These are phyloP conservation scores for Triticum aestivum DNA, from an alignment of 176 grass and related monocot species.

Conservation along the genomic window IWGSC_CS_RefSeq_v2.1 NC_057804.1:464750607-464751106, in stretches of 20 bases:
- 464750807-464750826: neutral
- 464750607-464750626: neutral
- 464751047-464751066: neutral
- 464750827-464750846: neutral
- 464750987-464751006: neutral
- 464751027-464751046: neutral
- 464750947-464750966: neutral
- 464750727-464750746: neutral
- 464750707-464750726: neutral
- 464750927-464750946: neutral
- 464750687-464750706: neutral
- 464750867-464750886: neutral
- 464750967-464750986: neutral
- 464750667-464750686: neutral
- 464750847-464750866: neutral
- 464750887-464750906: neutral
- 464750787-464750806: neutral
- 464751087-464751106: neutral
- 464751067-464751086: neutral
- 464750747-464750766: neutral
- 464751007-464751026: conserved; percentile 6
- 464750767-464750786: neutral
- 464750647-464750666: neutral
- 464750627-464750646: neutral
- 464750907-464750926: neutral